These are phyloP conservation scores for Clavispora carvajalis DNA, from an alignment of 805 yeast genomes.

Conservation along the genomic window DNA sequence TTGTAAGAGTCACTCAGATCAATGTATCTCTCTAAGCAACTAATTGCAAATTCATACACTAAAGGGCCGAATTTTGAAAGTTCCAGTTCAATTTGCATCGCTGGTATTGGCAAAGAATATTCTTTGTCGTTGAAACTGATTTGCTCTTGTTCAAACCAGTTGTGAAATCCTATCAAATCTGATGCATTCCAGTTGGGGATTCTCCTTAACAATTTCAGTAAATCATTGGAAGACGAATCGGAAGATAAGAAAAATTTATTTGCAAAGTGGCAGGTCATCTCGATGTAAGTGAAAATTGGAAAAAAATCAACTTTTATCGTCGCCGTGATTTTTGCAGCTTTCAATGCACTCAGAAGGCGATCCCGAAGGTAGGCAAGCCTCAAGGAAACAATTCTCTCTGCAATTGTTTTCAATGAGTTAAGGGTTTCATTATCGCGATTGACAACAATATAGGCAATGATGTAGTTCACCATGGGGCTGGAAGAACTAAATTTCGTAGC, in stretches of 20 bases:
- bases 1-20: not conserved
- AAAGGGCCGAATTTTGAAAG: constrained; percentile 2
- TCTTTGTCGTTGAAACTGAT: constrained; percentile 4
- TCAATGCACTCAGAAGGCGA: not conserved
- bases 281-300: constrained; percentile 26
- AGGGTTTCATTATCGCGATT: constrained; percentile 13
- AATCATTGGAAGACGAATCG: constrained; percentile 6
- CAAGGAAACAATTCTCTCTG: constrained; percentile 20
- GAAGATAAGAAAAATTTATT: constrained; percentile 17
- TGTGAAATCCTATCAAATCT: constrained; percentile 25
- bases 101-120: not conserved
- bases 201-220: constrained; percentile 10
- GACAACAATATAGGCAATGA: constrained; percentile 28
- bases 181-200: constrained; percentile 23
- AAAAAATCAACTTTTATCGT: constrained; percentile 19
- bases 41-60: not conserved
- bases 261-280: constrained; percentile 27
- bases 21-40: not conserved
- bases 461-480: constrained; percentile 26
- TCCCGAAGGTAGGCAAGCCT: constrained; percentile 17
- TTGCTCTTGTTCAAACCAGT: constrained; percentile 26
- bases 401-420: constrained; percentile 16
- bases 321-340: not conserved
- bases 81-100: not conserved
- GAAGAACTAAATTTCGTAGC: constrained; percentile 4